Percentiles rank a stretch among this genome's conserved stretches.
These are phyloP conservation scores for Rhizophagus sp. DNA, from an alignment of 192 early-diverging fungal species.

Conservation along the genomic window DNA sequence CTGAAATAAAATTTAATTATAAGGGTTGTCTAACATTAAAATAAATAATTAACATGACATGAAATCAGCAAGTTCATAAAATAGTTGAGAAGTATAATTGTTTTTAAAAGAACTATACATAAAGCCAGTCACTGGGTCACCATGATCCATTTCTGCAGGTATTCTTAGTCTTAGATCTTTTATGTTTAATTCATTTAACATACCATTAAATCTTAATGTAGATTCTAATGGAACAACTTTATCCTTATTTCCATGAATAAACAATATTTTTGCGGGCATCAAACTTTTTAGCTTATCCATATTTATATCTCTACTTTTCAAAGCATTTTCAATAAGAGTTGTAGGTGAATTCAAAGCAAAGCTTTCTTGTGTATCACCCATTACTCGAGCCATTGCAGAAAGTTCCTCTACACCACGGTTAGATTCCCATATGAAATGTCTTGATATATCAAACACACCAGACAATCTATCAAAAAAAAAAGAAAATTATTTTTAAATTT, in stretches of 20 bases:
- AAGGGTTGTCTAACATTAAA: no score
- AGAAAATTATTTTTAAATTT: not conserved
- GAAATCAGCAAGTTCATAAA: conserved; percentile 6
- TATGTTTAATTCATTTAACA: conserved; percentile 38
- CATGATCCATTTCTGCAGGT: conserved; percentile 36
- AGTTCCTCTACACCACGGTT: conserved; percentile 54
- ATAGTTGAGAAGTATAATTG: conserved; percentile 6
- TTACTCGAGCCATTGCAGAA: conserved; percentile 57
- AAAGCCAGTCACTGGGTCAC: conserved; percentile 37
- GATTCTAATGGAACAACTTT: conserved; percentile 35
- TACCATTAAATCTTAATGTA: conserved; percentile 34
- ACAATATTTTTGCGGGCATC: conserved; percentile 38
- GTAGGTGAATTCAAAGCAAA: conserved; percentile 37
- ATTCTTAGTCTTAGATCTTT: conserved; percentile 32
- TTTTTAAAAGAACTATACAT: conserved; percentile 19
- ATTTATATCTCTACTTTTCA: conserved; percentile 15
- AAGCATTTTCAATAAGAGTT: conserved; percentile 32
- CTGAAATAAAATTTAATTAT: no score
- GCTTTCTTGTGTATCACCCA: conserved; percentile 34
- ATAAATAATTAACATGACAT: not conserved
- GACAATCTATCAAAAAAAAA: not conserved
- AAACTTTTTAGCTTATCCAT: conserved; percentile 30
- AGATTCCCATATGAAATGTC: conserved; percentile 53
- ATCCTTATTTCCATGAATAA: conserved; percentile 45
- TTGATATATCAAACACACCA: conserved; percentile 52